These are phyloP conservation scores for Lactifluus subvellereus DNA, from an alignment of 768 basidiomycete genomes.

Conservation along the genomic window DNA sequence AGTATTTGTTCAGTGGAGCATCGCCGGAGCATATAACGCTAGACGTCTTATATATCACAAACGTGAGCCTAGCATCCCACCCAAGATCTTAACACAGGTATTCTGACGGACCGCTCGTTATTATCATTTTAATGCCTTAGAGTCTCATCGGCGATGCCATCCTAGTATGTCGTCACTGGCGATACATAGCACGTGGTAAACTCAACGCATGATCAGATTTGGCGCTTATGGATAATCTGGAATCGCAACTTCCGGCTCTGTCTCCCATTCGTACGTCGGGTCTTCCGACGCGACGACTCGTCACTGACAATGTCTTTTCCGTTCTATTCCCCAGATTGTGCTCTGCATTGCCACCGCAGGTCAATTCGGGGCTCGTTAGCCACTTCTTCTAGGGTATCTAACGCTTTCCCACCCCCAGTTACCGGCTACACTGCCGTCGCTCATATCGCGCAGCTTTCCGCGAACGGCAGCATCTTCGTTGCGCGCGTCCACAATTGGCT, in stretches of 20 bases:
- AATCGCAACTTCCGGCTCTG: constrained; percentile 1
- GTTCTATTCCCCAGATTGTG: not conserved
- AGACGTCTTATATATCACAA: constrained; percentile 12
- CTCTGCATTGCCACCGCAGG: not conserved
- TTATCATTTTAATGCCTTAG: not conserved
- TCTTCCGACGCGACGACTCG: not conserved
- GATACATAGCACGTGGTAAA: not conserved
- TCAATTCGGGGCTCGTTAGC: not conserved
- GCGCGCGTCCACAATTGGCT: constrained; percentile 7
- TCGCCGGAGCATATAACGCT: constrained; percentile 6
- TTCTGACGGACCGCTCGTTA: not conserved
- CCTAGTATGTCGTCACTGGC: not conserved
- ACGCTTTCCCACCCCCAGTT: not conserved
- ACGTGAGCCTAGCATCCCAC: not conserved
- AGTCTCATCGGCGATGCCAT: constrained; percentile 19
- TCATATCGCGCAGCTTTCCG: not conserved
- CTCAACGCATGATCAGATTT: constrained; percentile 4
- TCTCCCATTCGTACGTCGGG: constrained; percentile 9
- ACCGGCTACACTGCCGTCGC: constrained; percentile 3
- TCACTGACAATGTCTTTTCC: no score
- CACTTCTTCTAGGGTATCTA: not conserved
- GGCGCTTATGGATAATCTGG: constrained; percentile 22
- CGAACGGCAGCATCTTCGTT: not conserved
- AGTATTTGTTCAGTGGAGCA: not conserved
- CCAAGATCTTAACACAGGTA: not conserved